phyloP scores from a whole-genome alignment of 768 basidiomycete genomes.

The Erythrobasidium yunnanense region DNA sequence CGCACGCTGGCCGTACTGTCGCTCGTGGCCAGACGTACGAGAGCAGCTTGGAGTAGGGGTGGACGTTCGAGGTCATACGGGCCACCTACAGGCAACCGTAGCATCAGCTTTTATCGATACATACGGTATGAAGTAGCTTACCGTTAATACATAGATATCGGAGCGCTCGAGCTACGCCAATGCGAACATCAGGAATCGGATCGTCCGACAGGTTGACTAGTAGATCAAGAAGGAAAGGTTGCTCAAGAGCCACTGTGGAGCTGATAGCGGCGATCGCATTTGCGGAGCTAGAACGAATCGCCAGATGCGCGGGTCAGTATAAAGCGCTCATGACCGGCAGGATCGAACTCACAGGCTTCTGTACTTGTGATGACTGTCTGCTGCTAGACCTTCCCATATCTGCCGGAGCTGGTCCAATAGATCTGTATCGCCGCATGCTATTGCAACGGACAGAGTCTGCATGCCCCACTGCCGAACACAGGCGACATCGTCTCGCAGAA shows the following conservation, averaged over 20 bases:
- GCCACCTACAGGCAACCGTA: background rate
- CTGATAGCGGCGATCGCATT: background rate
- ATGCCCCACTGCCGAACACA: slow-evolving; percentile 4
- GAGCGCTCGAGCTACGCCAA: slow-evolving; percentile 1
- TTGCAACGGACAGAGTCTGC: background rate
- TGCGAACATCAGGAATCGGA: slow-evolving; percentile 5
- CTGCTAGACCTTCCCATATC: background rate
- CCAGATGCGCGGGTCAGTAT: background rate
- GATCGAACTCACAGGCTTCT: background rate
- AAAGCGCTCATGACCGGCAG: background rate
- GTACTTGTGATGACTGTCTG: slow-evolving; percentile 14
- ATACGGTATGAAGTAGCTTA: background rate
- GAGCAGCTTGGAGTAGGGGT: background rate
- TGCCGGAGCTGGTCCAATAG: background rate
- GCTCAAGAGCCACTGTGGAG: background rate
- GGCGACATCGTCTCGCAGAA: background rate
- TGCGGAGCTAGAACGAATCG: background rate
- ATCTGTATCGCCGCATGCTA: background rate
- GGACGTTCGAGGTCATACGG: background rate
- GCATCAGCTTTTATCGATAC: background rate
- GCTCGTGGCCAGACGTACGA: background rate
- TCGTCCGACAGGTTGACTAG: slow-evolving; percentile 9
- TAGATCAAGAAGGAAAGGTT: background rate
- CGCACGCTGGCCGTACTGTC: background rate
- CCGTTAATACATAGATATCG: background rate